Evolutionary conservation across 805 yeast species (phyloP).

Genomic region (Sugiyamaella lignohabitans): DNA sequence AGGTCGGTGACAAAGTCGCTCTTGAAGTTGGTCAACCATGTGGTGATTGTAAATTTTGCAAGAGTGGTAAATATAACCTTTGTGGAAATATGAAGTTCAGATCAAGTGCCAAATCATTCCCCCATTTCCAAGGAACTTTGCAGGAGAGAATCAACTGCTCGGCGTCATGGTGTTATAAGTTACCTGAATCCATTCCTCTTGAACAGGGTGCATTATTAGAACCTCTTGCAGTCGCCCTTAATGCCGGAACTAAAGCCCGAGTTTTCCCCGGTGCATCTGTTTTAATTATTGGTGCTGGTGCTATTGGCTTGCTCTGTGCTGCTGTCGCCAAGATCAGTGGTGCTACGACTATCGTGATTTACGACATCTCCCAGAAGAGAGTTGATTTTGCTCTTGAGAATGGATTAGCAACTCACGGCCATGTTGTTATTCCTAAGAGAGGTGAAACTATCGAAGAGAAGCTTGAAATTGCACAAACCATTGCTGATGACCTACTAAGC

Average conservation of each 20-base stretch:
- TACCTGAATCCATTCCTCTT: constrained; percentile 67
- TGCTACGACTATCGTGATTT: constrained; percentile 55
- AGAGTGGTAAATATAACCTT: constrained; percentile 85
- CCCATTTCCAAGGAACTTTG: constrained; percentile 77
- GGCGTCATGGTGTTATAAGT: constrained; percentile 72
- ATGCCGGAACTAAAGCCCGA: constrained; percentile 58
- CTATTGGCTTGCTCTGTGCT: constrained; percentile 62
- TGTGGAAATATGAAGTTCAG: constrained; percentile 88
- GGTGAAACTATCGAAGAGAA: constrained; percentile 42
- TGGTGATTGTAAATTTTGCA: constrained; percentile 67
- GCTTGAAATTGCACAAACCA: constrained; percentile 51
- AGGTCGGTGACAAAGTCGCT: constrained; percentile 81
- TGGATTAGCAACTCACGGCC: constrained; percentile 28
- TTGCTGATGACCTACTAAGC: constrained; percentile 23
- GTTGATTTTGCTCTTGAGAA: constrained; percentile 29
- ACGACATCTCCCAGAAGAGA: constrained; percentile 51
- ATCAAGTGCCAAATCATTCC: constrained; percentile 50
- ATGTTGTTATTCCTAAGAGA: constrained; percentile 21
- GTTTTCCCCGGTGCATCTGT: constrained; percentile 52
- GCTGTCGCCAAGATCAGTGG: constrained; percentile 67
- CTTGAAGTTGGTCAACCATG: constrained; percentile 85
- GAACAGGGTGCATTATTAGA: constrained; percentile 87
- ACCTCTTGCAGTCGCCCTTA: constrained; percentile 82
- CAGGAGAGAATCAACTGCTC: constrained; percentile 41
- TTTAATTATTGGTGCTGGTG: constrained; percentile 48